These are phyloP conservation scores for Mycothermus thermophilus DNA, from an alignment of 495 filamentous ascomycete species.

Conservation along the genomic window DNA sequence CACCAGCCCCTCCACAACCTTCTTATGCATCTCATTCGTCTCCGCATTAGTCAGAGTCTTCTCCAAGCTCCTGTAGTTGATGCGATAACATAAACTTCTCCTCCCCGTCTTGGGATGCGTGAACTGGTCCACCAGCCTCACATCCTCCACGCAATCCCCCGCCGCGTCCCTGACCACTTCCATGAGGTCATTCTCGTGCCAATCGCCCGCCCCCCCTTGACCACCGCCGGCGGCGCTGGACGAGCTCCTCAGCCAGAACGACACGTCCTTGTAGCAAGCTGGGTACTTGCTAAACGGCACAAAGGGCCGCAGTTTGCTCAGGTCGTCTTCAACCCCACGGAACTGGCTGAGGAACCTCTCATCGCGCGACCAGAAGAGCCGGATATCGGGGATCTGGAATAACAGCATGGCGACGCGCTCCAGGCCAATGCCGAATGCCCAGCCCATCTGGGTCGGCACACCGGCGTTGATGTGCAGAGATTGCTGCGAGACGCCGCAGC, in stretches of 20 bases:
- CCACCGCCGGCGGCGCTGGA: constrained; percentile 39
- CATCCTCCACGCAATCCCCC: constrained; percentile 78
- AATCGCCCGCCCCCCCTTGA: constrained; percentile 30
- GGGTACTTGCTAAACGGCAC: constrained; percentile 82
- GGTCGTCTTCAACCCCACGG: constrained; percentile 35
- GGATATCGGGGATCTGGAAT: constrained; percentile 89
- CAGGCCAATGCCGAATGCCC: constrained; percentile 90
- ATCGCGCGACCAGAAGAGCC: constrained; percentile 92
- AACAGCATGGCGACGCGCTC: constrained; percentile 94
- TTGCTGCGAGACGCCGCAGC: constrained; percentile 84
- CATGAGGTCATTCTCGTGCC: constrained; percentile 97
- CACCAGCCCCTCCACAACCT: constrained; percentile 47
- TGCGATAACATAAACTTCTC: constrained; percentile 78
- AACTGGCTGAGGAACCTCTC: constrained; percentile 75
- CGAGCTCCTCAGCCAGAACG: constrained; percentile 70
- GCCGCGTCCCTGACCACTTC: constrained; percentile 71
- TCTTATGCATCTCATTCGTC: constrained; percentile 59
- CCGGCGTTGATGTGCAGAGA: constrained; percentile 62
- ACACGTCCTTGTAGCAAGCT: constrained; percentile 74
- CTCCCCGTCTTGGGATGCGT: constrained; percentile 72
- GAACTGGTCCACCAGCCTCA: constrained; percentile 67
- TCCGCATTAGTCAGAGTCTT: constrained; percentile 72
- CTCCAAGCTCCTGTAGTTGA: constrained; percentile 85
- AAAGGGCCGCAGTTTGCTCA: constrained; percentile 47
- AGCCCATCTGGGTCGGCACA: constrained; percentile 63